Evolutionary conservation across 768 basidiomycete species (phyloP), one percentile per base, ranked within the genome.

Genomic region (Xanthoconium purpureum): DNA sequence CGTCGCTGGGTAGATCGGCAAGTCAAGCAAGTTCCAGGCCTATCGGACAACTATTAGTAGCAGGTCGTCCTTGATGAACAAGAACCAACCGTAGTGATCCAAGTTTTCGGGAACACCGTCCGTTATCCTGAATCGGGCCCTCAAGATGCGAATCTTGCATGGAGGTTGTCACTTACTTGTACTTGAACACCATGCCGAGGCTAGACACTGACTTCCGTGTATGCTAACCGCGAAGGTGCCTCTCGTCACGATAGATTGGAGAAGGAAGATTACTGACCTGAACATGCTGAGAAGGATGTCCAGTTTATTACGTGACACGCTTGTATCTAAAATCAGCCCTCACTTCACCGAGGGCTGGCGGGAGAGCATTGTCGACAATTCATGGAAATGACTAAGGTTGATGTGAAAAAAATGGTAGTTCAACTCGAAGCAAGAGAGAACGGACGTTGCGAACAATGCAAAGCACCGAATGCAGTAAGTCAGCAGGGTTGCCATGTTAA

Each of bases 381-480:
- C 94, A 47, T 78, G 75, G 65, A 94, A 95, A 69, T 96, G 89
- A 3, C 88, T 90, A 53, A 3, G 24, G 13, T 10, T 10, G 47
- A 6, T 17, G 40, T 66, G 29, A 64, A 59, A 29, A 38, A 32
- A 44, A 15, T 6, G 24, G 8, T 10, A 13, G 32, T 43, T 7
- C 32, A n/a, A 33, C 17, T 24, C 2, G 4, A 45, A 42, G 20
- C 51, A 62, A 35, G 29, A n/a, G 15, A 17, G 10, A 6, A 63
- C 79, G 60, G 63, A 96, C 82, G 96, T 98, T 8, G 91, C 87
- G 67, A 99, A 98, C 71, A 98, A 89, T 2, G 89, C 88, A 62
- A 90, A 91, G 12, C 85, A 78, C 93, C 96, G 38, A 3, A 24
- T 38, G 40, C 52, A 39, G 28, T 7, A 18, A 14, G 49, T 53